Evolutionary conservation across 2,329 filamentous ascomycete species (phyloP).

Genomic region (Pyricularia sp.): DNA sequence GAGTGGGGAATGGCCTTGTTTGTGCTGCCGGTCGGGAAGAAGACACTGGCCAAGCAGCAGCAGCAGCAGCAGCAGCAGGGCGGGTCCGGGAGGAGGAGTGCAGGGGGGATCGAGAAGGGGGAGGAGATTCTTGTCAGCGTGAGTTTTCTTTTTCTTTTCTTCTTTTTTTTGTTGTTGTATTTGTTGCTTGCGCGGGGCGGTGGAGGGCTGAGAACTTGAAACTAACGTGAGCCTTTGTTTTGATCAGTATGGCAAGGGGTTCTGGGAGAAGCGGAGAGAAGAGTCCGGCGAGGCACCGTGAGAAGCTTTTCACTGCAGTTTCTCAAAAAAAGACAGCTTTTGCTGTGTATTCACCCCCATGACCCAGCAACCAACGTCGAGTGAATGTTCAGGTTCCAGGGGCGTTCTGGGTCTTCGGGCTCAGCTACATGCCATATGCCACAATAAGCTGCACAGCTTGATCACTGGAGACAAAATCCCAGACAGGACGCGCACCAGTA

Average conservation of each 20-base stretch:
- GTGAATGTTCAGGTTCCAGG: background rate
- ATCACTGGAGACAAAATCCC: no score
- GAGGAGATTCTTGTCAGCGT: slow-evolving; percentile 53
- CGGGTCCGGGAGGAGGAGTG: background rate
- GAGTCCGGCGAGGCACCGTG: slow-evolving; percentile 11
- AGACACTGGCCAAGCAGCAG: slow-evolving; percentile 12
- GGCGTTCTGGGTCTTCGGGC: no score
- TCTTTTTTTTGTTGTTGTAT: background rate
- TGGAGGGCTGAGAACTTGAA: no score
- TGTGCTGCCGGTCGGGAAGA: slow-evolving; percentile 37
- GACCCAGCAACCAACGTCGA: background rate
- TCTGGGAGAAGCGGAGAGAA: slow-evolving; percentile 45
- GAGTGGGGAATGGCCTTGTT: slow-evolving; percentile 50
- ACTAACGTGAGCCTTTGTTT: background rate
- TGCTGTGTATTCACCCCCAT: background rate
- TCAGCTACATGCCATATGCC: no score
- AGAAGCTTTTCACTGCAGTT: background rate
- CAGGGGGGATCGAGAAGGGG: slow-evolving; percentile 39
- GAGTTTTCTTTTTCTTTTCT: background rate
- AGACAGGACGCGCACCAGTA: no score
- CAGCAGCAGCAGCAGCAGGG: slow-evolving; percentile 6
- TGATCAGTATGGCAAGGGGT: slow-evolving; percentile 51
- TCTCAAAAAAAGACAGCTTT: background rate
- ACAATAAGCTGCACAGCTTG: no score
- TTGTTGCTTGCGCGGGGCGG: background rate